Conservation (phyloP, 768 basidiomycete genomes). For the Auriculariales sp. region DNA sequence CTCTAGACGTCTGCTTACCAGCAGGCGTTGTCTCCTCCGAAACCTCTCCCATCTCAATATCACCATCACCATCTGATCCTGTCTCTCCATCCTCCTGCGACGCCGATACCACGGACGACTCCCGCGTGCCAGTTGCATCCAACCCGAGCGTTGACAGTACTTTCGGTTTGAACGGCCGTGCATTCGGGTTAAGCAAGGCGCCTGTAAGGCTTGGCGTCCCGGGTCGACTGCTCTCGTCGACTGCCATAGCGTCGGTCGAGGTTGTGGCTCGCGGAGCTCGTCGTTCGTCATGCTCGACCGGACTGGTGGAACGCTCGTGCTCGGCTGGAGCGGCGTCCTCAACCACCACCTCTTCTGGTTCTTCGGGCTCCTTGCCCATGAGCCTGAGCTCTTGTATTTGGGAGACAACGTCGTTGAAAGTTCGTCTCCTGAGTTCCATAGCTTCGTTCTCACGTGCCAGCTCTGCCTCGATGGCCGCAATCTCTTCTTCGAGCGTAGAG, state of each 20-base stretch:
- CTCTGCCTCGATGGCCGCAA: constrained; percentile 56
- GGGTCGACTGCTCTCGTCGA: background rate
- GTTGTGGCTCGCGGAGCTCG: constrained; percentile 1
- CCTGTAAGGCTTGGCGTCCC: background rate
- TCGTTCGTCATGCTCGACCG: constrained; percentile 2
- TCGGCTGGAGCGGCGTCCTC: constrained; percentile 13
- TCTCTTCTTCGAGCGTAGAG: constrained; percentile 57
- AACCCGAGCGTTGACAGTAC: constrained; percentile 10
- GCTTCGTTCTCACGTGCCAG: constrained; percentile 58
- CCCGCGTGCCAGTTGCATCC: background rate
- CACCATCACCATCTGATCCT: constrained; percentile 17
- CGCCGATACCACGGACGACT: background rate
- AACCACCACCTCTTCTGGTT: constrained; percentile 22
- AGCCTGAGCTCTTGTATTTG: constrained; percentile 43
- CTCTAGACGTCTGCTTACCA: constrained; percentile 28
- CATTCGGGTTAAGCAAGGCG: constrained; percentile 18
- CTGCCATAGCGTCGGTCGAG: background rate
- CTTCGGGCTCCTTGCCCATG: constrained; percentile 48
- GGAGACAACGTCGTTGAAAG: constrained; percentile 48
- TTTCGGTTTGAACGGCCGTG: constrained; percentile 18
- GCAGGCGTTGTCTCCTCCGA: constrained; percentile 44
- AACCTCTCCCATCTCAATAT: constrained; percentile 88
- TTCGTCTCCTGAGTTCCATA: constrained; percentile 52
- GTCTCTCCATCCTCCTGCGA: constrained; percentile 1
- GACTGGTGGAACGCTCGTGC: constrained; percentile 1